Conservation (phyloP, 371 early-diverging fungal species). For the Saksenaea vasiformis region DNA sequence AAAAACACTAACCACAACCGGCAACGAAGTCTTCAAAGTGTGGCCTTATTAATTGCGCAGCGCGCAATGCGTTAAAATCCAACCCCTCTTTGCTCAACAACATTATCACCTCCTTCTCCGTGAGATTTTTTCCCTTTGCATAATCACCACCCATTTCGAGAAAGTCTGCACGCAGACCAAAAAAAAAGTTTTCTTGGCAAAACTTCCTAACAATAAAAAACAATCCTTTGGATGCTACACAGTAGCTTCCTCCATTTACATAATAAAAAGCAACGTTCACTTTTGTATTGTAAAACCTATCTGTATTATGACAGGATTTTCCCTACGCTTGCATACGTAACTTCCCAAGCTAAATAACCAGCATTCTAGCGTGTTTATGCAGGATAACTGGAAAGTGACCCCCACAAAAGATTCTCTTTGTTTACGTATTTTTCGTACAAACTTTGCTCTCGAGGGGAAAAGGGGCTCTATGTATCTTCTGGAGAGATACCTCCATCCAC, state of each 20-base stretch:
- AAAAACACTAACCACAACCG: slow-evolving; percentile 24
- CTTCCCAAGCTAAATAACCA: not conserved
- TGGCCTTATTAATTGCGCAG: slow-evolving; percentile 25
- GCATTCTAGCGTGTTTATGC: not conserved
- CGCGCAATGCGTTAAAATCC: slow-evolving; percentile 22
- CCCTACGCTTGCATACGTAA: not conserved
- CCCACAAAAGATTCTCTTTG: not conserved
- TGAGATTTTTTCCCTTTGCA: not conserved
- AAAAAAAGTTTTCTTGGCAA: not conserved
- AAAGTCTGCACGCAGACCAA: not conserved
- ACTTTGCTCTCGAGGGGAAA: not conserved
- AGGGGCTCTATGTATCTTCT: not conserved
- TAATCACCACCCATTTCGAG: slow-evolving; percentile 1
- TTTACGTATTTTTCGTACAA: not conserved
- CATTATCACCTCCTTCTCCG: slow-evolving; percentile 7
- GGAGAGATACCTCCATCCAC: not conserved
- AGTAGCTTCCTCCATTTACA: not conserved
- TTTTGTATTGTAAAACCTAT: not conserved
- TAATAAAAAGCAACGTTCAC: not conserved
- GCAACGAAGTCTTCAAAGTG: slow-evolving; percentile 18
- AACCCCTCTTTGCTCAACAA: slow-evolving; percentile 13
- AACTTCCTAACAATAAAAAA: not conserved
- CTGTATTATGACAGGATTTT: not conserved
- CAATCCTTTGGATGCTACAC: not conserved
- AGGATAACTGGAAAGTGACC: not conserved